Evolutionary conservation across 2,329 filamentous ascomycete genomes (phyloP).

Genomic region (Achaetomium macrosporum): DNA sequence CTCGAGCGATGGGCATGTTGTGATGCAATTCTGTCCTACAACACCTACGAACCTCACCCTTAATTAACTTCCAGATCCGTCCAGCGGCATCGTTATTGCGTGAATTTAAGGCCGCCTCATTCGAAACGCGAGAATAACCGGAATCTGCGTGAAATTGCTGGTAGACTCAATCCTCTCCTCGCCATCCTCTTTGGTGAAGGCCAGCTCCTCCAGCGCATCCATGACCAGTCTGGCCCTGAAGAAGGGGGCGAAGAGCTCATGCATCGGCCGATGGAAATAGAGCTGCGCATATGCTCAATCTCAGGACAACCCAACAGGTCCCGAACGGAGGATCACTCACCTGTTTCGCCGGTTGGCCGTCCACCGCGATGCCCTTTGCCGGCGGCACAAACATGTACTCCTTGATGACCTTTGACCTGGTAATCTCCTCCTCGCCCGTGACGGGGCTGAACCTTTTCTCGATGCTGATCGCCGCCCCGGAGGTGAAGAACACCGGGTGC

Average conservation of each 20-base stretch:
- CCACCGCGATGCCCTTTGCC: constrained; percentile 32
- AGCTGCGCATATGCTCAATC: constrained; percentile 22
- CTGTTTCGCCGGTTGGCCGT: constrained; percentile 32
- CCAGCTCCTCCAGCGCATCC: constrained; percentile 43
- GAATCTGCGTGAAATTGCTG: constrained; percentile 36
- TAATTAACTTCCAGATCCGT: too few species aligned
- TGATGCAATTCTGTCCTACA: too few species aligned
- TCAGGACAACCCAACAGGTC: too few species aligned
- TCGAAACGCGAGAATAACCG: constrained; percentile 33
- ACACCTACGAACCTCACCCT: too few species aligned
- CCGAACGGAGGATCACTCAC: constrained; percentile 21
- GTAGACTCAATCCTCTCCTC: constrained; percentile 30
- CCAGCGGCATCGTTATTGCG: too few species aligned
- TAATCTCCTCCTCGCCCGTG: constrained; percentile 33
- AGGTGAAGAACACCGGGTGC: constrained; percentile 46
- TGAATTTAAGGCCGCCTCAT: neutral
- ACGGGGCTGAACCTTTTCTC: constrained; percentile 32
- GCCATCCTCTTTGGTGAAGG: constrained; percentile 35
- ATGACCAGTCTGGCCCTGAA: constrained; percentile 38
- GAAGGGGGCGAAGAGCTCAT: constrained; percentile 39
- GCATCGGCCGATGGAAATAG: constrained; percentile 41
- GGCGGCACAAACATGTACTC: constrained; percentile 40
- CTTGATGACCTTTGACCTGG: constrained; percentile 34
- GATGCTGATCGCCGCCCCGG: constrained; percentile 35
- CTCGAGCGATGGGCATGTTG: too few species aligned